phyloP scores from a whole-genome alignment of 495 filamentous ascomycete species.

The Penicillium robsamsonii region DNA sequence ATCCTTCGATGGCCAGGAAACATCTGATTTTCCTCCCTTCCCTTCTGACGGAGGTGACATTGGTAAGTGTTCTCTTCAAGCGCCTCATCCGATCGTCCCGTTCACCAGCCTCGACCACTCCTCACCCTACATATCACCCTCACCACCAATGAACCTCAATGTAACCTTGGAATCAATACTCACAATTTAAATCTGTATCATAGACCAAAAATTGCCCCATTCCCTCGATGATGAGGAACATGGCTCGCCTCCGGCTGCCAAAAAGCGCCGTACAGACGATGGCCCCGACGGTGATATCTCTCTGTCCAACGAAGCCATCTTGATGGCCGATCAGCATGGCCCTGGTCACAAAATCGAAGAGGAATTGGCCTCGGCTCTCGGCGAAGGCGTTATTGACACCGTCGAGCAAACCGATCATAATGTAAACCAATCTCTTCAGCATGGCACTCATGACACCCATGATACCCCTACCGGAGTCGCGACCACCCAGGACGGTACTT shows the following conservation, averaged over 20 bases:
- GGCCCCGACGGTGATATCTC: constrained; percentile 27
- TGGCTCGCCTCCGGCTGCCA: constrained; percentile 38
- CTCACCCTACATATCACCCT: not conserved
- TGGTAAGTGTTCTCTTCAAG: constrained; percentile 34
- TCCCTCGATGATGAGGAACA: constrained; percentile 37
- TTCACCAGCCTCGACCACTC: constrained; percentile 4
- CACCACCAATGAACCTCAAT: constrained; percentile 1
- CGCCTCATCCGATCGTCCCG: constrained; percentile 5
- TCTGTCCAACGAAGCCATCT: constrained; percentile 18
- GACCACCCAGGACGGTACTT: constrained; percentile 19
- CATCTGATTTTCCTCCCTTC: constrained; percentile 33
- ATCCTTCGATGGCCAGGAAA: constrained; percentile 33
- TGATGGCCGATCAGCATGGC: constrained; percentile 24
- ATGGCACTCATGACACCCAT: constrained; percentile 18
- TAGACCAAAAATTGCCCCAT: constrained; percentile 34
- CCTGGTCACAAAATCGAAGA: constrained; percentile 44
- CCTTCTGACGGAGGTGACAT: constrained; percentile 30
- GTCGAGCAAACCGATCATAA: constrained; percentile 24
- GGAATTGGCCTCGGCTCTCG: constrained; percentile 41
- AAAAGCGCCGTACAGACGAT: constrained; percentile 43
- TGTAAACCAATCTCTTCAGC: constrained; percentile 20
- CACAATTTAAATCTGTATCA: not conserved
- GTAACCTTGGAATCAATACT: constrained; percentile 7
- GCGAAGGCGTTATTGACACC: constrained; percentile 30
- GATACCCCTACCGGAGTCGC: constrained; percentile 9